phyloP scores from a whole-genome alignment of 2,329 filamentous ascomycete genomes.

The Penicillium sp. region DNA sequence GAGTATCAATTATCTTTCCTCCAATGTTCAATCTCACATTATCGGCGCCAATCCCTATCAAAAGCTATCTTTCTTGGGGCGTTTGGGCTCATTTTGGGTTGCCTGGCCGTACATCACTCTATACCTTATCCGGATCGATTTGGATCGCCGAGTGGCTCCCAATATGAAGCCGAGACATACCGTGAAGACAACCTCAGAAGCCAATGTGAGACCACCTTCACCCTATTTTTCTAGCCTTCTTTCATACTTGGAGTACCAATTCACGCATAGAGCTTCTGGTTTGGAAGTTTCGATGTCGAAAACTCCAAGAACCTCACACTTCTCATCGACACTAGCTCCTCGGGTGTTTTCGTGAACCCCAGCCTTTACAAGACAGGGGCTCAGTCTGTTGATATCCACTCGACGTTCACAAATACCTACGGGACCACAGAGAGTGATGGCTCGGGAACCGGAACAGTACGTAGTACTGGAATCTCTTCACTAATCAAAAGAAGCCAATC shows the following conservation, averaged over 20 bases:
- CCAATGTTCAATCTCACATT: background rate
- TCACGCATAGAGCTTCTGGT: background rate
- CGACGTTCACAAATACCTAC: slow-evolving; percentile 3
- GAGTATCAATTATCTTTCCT: background rate
- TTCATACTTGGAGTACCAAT: background rate
- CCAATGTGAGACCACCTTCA: background rate
- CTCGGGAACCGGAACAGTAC: slow-evolving; percentile 6
- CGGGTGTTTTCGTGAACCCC: slow-evolving; percentile 6
- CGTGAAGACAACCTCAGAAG: slow-evolving; percentile 1
- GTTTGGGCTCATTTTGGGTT: background rate
- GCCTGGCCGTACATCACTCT: background rate
- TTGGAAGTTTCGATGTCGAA: slow-evolving; percentile 5
- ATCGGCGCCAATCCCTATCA: background rate
- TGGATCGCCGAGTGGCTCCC: slow-evolving; percentile 2
- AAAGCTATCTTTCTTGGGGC: background rate
- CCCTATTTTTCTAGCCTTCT: background rate
- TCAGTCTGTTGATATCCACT: background rate
- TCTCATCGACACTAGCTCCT: slow-evolving; percentile 3
- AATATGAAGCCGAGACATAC: background rate
- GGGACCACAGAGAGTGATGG: slow-evolving; percentile 9
- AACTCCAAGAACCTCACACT: slow-evolving; percentile 5
- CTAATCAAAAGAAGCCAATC: background rate
- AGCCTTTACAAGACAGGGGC: slow-evolving; percentile 1
- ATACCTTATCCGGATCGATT: background rate
- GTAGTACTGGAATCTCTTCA: background rate